Evolutionary conservation across 1,284 basidiomycete genomes (phyloP).

Genomic region (Volvariella volvacea): DNA sequence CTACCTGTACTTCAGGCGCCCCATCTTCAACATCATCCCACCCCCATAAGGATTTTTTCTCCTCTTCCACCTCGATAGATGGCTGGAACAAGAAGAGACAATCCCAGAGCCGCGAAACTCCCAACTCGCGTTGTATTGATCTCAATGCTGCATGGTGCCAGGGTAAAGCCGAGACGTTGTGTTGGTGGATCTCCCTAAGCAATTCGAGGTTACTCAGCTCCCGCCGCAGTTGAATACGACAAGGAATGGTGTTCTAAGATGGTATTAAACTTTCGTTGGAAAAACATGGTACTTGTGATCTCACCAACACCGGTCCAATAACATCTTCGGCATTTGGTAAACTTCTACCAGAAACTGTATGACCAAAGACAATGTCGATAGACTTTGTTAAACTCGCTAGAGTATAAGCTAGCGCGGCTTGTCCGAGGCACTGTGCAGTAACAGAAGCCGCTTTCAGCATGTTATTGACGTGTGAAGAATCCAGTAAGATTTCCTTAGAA

Average conservation of each 20-base stretch:
- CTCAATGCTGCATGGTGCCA: conserved; percentile 45
- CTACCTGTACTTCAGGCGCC: conserved; percentile 35
- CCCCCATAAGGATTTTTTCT: conserved; percentile 23
- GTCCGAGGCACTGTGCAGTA: conserved; percentile 26
- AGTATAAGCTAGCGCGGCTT: conserved; percentile 36
- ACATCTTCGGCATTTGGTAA: conserved; percentile 35
- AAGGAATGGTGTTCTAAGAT: conserved; percentile 40
- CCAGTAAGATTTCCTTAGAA: conserved; percentile 12
- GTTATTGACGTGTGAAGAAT: conserved; percentile 10
- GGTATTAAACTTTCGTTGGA: background rate
- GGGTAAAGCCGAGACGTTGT: conserved; percentile 32
- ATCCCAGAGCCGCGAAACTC: conserved; percentile 30
- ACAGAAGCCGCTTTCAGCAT: conserved; percentile 12
- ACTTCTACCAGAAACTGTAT: conserved; percentile 40
- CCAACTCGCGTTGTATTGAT: conserved; percentile 31
- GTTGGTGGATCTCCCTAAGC: conserved; percentile 29
- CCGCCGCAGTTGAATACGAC: conserved; percentile 26
- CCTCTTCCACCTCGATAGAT: conserved; percentile 9
- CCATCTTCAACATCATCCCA: conserved; percentile 24
- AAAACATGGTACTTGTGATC: conserved; percentile 11
- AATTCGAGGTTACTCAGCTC: conserved; percentile 26
- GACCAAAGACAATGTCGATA: conserved; percentile 38
- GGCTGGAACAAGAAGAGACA: conserved; percentile 44
- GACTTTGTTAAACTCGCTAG: conserved; percentile 25
- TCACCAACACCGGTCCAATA: conserved; percentile 42